A percentile compares a stretch with the other conserved stretches of the same genome.
Conservation (phyloP, 805 yeast genomes). For the Yarrowia deformans region DNA sequence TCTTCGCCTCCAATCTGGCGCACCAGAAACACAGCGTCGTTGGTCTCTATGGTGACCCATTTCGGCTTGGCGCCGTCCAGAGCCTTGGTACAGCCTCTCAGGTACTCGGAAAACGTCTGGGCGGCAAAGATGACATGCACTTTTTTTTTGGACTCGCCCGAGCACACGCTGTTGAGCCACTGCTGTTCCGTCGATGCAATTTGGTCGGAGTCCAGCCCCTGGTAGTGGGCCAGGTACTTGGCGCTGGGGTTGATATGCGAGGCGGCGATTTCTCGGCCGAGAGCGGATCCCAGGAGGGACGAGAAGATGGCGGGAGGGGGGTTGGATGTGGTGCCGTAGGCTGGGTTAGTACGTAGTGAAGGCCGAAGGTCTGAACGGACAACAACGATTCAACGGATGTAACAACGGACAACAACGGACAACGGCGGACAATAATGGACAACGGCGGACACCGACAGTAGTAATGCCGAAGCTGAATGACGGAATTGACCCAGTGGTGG, state of each 20-base stretch:
- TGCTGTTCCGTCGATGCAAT: conserved; percentile 42
- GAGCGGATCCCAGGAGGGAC: conserved; percentile 43
- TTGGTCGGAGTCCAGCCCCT: conserved; percentile 39
- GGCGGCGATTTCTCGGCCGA: conserved; percentile 44
- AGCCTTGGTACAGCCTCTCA: conserved; percentile 28
- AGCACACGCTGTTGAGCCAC: conserved; percentile 44
- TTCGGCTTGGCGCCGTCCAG: conserved; percentile 39
- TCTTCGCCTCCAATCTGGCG: conserved; percentile 41
- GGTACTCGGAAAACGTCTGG: conserved; percentile 46
- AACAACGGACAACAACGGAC: too few relatives aligned
- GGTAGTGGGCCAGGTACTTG: conserved; percentile 15
- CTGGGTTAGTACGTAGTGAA: not conserved
- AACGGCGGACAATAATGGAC: too few relatives aligned
- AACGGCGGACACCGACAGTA: too few relatives aligned
- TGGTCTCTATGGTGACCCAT: conserved; percentile 47
- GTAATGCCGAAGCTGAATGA: too few relatives aligned
- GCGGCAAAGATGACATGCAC: conserved; percentile 49
- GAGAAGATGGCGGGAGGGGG: conserved; percentile 42
- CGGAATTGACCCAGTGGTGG: too few relatives aligned
- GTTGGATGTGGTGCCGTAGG: conserved; percentile 14
- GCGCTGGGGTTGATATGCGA: conserved; percentile 42
- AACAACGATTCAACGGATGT: too few relatives aligned
- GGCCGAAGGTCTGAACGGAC: too few relatives aligned
- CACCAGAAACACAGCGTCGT: conserved; percentile 44
- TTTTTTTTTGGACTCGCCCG: conserved; percentile 47